Base-by-base conservation (phyloP, 169 alveolate genomes). In the Eimeria brunetti region DNA sequence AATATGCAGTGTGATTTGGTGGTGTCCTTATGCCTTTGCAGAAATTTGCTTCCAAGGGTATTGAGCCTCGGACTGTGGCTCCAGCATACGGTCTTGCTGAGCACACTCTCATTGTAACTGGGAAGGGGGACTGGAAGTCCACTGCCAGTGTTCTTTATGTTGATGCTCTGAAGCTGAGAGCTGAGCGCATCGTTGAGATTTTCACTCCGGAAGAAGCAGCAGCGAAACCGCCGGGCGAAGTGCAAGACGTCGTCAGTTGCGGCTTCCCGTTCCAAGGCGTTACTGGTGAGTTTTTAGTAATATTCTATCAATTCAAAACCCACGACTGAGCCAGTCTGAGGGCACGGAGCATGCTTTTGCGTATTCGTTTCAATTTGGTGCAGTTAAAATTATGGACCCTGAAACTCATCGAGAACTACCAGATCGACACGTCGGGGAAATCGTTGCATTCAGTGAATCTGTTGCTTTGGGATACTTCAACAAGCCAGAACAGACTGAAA, bases 71-170 rank as follows among this genome's bases (percentile, higher is more conserved):
- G 27, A 69, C 95, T 49, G 58, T 91, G 24, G 83, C 88, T 33
- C 98, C 98, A 0, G 97, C 97, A 6, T 97, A 91, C 89, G 98
- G 98, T 41, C 94, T 97, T 51, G 98, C 98, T 36, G 98, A 97
- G 81, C 95, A 95, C 81, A 97, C 98, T 8, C 95, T 97, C 62
- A 96, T 97, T 53, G 97, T 97, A 60, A 58, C 97, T 41, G 98
- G 97, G 4, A 89, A 85, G 64, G 83, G 88, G 46, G 64, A 95
- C 78, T 94, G 89, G 89, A 36, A 88, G 18, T 51, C 91, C 69
- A 38, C n/a, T 8, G 88, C 94, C 49, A 71, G 44, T 36, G 49
- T 73, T 69, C 95, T 95, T 38, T 90, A 75, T 46, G 97, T 96
- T 51, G 86, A 96, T 53, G 89, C 97, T 38, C 83, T 89, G 56